phyloP scores from a whole-genome alignment of 495 filamentous ascomycete genomes.

The Penicillium odoratum region DNA sequence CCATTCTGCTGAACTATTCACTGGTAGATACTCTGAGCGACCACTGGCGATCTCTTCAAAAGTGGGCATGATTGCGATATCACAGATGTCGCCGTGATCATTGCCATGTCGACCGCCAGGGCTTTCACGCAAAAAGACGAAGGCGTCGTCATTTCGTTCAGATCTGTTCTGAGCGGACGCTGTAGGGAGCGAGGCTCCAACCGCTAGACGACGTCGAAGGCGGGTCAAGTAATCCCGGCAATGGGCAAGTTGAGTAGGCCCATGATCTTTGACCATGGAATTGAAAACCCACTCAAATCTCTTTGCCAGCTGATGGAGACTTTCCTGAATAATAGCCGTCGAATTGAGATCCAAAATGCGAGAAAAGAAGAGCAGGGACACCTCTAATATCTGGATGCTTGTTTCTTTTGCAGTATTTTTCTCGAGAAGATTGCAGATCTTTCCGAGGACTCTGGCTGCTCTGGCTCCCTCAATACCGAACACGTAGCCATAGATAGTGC shows the following conservation, averaged over 20 bases:
- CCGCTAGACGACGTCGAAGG: background rate
- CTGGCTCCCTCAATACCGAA: background rate
- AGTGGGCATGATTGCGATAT: slow-evolving; percentile 66
- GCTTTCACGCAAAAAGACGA: slow-evolving; percentile 1
- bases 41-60: slow-evolving; percentile 55
- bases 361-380: slow-evolving; percentile 15
- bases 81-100: slow-evolving; percentile 57
- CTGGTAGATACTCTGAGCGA: slow-evolving; percentile 60
- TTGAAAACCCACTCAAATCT: background rate
- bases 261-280: background rate
- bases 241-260: background rate
- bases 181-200: background rate
- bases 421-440: background rate
- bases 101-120: slow-evolving; percentile 60
- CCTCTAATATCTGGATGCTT: slow-evolving; percentile 1
- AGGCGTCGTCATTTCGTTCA: background rate
- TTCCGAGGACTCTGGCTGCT: background rate
- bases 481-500: background rate
- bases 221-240: background rate
- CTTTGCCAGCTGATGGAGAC: slow-evolving; percentile 10
- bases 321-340: slow-evolving; percentile 14
- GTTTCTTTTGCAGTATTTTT: background rate
- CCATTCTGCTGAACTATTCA: slow-evolving; percentile 48
- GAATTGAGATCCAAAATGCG: slow-evolving; percentile 21
- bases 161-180: too few relatives aligned